These are phyloP conservation scores for Diaporthe caulivora DNA, from an alignment of 2,329 filamentous ascomycete genomes.

Conservation along the genomic window DNA sequence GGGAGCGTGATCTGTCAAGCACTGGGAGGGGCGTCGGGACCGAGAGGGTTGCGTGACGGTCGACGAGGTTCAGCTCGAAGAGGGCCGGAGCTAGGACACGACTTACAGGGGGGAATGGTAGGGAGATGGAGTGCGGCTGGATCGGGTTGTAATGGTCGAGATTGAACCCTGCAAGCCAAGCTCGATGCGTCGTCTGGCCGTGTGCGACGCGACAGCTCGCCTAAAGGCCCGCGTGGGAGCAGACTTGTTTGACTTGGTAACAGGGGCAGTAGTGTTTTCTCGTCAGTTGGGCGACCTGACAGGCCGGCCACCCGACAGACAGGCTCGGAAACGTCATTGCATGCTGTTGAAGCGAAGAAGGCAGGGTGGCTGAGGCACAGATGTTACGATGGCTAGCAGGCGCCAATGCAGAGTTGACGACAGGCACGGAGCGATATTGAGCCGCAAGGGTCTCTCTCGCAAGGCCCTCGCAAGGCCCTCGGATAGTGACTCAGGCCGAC, in stretches of 20 bases:
- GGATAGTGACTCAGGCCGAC: constrained; percentile 32
- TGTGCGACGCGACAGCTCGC: constrained; percentile 13
- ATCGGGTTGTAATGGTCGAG: constrained; percentile 13
- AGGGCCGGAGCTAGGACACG: background rate
- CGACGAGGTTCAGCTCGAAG: constrained; percentile 6
- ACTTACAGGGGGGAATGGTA: constrained; percentile 6
- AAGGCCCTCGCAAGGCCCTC: too few species aligned
- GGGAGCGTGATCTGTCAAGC: constrained; percentile 22
- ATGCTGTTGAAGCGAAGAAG: background rate
- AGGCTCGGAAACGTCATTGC: constrained; percentile 27
- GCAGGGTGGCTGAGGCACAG: constrained; percentile 26
- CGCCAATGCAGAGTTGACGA: constrained; percentile 20
- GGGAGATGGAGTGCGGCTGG: background rate
- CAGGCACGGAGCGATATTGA: constrained; percentile 30
- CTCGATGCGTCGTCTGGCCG: constrained; percentile 1
- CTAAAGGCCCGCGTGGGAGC: constrained; percentile 6
- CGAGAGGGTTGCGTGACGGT: background rate
- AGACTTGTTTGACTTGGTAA: too few species aligned
- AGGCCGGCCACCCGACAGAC: background rate
- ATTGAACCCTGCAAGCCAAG: constrained; percentile 18
- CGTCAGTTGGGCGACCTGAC: constrained; percentile 16
- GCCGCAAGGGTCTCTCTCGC: constrained; percentile 4
- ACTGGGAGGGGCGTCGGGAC: background rate
- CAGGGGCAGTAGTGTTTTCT: background rate
- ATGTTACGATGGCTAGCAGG: constrained; percentile 8